phyloP scores from a whole-genome alignment of 2,329 filamentous ascomycete species.

The Alternaria novae-zelandiae region DNA sequence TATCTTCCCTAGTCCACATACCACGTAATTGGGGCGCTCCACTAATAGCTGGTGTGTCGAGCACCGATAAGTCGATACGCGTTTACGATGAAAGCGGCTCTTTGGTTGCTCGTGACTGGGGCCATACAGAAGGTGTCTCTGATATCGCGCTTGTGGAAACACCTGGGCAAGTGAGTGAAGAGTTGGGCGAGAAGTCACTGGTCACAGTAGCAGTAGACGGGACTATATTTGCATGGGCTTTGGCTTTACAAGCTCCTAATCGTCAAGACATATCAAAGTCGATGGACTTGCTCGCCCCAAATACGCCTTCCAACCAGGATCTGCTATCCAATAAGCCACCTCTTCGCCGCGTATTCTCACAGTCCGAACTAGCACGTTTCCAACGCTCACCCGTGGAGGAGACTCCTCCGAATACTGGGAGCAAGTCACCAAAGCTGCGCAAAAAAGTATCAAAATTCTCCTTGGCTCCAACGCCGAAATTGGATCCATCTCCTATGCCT shows the following conservation, averaged over 20 bases:
- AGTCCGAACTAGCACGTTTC: conserved; percentile 84
- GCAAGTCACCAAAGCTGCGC: conserved; percentile 58
- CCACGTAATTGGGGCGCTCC: conserved; percentile 64
- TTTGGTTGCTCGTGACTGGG: conserved; percentile 88
- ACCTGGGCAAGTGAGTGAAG: conserved; percentile 52
- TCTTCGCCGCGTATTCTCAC: conserved; percentile 83
- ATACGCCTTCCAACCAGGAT: conserved; percentile 41
- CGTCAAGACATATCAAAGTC: conserved; percentile 45
- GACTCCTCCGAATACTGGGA: conserved; percentile 47
- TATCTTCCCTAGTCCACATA: conserved; percentile 75
- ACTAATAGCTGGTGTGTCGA: conserved; percentile 85
- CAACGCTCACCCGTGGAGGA: conserved; percentile 57
- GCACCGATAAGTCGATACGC: conserved; percentile 93
- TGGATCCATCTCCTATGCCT: conserved; percentile 51
- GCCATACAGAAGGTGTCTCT: conserved; percentile 92
- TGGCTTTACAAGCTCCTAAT: conserved; percentile 36
- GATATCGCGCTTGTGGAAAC: conserved; percentile 69
- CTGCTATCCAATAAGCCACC: conserved; percentile 65
- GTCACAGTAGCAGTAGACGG: conserved; percentile 59
- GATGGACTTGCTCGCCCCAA: conserved; percentile 45
- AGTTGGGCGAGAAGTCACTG: conserved; percentile 56
- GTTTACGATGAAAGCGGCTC: conserved; percentile 83
- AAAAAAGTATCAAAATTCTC: conserved; percentile 62
- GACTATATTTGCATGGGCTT: conserved; percentile 58
- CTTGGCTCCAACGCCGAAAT: conserved; percentile 53